Evolutionary conservation across 345 rosid species (phyloP), one percentile per base, ranked within the genome.

Genomic region (Lenwebbia sp.): DNA sequence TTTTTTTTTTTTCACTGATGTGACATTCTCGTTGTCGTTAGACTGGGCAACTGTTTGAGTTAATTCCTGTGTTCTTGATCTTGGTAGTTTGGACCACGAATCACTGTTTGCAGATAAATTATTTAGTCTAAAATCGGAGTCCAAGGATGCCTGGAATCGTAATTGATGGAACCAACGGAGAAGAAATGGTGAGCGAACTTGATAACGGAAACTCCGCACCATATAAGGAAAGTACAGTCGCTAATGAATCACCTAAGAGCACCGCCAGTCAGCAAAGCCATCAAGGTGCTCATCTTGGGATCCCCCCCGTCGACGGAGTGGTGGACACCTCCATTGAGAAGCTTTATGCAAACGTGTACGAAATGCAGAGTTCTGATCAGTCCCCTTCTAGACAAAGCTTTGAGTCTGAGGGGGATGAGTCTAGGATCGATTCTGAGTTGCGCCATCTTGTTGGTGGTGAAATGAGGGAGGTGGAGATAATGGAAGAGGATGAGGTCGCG

Each of bases 341-440:
- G 87, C 94, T 97, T 13, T 97, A 92, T 87, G 95, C 94, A 83
- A 97, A 97, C 86, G 95, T 94, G 21, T 94, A 94, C 82, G 98
- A 96, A 83, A 91, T 96, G 95, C 96, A 95, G 92, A 94, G 99
- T 87, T 95, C 99, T 57, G 95, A 94, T 54, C 96, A 89, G 26
- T 95, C 99, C 54, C 96, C 94, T 22, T 95, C 98, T 4, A 91
- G 98, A 91, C 94, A 90, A 28, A 94, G 97, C 90, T 94, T 90
- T 91, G 96, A 93, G 53, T 93, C 96, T 2, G 92, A 91, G 87
- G 98, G 94, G 9, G 96, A 93, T 83, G 99, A 97, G 90, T 97
- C 98, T 2, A 95, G 98, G 90, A 95, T 97, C 56, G 98, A 96
- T 87, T 94, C 93, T 7, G 98, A 97, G 89, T 86, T 97, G 88